phyloP scores from a whole-genome alignment of 768 basidiomycete genomes.

The Dacryopinax spathularia region DNA sequence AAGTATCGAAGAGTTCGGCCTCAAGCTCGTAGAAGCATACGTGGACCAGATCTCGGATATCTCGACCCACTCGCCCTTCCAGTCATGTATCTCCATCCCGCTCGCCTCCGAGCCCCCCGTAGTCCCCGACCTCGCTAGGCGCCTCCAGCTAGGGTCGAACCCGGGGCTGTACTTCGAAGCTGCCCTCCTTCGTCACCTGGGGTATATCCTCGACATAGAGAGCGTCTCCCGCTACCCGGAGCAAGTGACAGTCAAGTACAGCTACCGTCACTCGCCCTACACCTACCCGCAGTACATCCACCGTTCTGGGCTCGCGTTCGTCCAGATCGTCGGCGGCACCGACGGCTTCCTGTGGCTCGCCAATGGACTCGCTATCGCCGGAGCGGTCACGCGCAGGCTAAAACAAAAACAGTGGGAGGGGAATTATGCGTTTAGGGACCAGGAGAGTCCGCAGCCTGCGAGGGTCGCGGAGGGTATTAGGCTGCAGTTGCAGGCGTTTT shows the following conservation, averaged over 20 bases:
- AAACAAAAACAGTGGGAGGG: conserved; percentile 32
- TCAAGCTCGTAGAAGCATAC: conserved; percentile 86
- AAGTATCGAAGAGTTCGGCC: conserved; percentile 73
- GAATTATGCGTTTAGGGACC: conserved; percentile 26
- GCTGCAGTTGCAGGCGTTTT: conserved; percentile 46
- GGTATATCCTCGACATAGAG: conserved; percentile 62
- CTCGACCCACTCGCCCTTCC: conserved; percentile 72
- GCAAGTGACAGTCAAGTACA: conserved; percentile 72
- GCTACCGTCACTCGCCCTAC: conserved; percentile 59
- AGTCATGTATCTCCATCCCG: conserved; percentile 72
- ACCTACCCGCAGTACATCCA: conserved; percentile 86
- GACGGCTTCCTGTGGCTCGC: conserved; percentile 81
- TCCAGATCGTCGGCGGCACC: conserved; percentile 67
- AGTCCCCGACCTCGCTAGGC: conserved; percentile 45
- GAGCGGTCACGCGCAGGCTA: conserved; percentile 24
- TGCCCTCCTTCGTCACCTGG: conserved; percentile 57
- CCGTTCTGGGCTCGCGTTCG: conserved; percentile 74
- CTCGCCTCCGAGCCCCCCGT: conserved; percentile 64
- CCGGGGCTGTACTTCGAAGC: conserved; percentile 63
- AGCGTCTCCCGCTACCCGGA: conserved; percentile 62
- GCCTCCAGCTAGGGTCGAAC: conserved; percentile 53
- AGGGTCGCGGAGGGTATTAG: conserved; percentile 50
- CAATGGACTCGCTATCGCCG: conserved; percentile 64
- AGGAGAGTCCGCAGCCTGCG: conserved; percentile 43
- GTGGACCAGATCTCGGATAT: conserved; percentile 85